Percentiles rank a stretch among this genome's conserved stretches.
Evolutionary conservation across 2,329 filamentous ascomycete genomes (phyloP).

Genomic region (Exophiala viscosa): DNA sequence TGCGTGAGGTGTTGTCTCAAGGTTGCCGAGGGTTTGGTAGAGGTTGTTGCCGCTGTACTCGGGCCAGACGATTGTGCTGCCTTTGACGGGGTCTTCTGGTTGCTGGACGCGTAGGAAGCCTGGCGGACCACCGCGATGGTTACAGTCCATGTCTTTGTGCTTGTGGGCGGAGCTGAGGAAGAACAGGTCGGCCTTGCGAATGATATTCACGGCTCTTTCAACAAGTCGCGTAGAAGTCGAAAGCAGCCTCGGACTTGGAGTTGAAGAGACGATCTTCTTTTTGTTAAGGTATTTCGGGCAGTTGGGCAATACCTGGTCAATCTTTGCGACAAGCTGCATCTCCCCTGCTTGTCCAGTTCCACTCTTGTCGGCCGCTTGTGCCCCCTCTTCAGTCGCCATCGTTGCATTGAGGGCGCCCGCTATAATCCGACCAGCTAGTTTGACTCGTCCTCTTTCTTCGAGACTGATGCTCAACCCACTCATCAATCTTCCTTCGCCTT

Average conservation of each 20-base stretch:
- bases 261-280: conserved; percentile 56
- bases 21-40: conserved; percentile 79
- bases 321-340: conserved; percentile 61
- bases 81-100: conserved; percentile 45
- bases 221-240: conserved; percentile 50
- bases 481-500: conserved; percentile 49
- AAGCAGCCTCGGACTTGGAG: conserved; percentile 53
- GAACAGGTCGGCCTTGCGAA: conserved; percentile 67
- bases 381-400: conserved; percentile 29
- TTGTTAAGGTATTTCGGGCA: conserved; percentile 71
- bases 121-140: conserved; percentile 69
- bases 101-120: conserved; percentile 68
- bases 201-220: conserved; percentile 54
- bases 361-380: conserved; percentile 2
- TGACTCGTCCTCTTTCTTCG: conserved; percentile 66
- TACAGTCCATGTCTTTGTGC: conserved; percentile 71
- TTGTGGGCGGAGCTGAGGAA: conserved; percentile 69
- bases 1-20: conserved; percentile 61
- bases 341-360: conserved; percentile 32
- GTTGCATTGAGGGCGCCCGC: conserved; percentile 54
- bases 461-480: conserved; percentile 62
- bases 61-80: conserved; percentile 64
- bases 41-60: conserved; percentile 82
- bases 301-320: conserved; percentile 64
- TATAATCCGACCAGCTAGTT: conserved; percentile 67